These are phyloP conservation scores for Sarocladiaceae sp. DNA, from an alignment of 2,329 filamentous ascomycete genomes.

Conservation along the genomic window DNA sequence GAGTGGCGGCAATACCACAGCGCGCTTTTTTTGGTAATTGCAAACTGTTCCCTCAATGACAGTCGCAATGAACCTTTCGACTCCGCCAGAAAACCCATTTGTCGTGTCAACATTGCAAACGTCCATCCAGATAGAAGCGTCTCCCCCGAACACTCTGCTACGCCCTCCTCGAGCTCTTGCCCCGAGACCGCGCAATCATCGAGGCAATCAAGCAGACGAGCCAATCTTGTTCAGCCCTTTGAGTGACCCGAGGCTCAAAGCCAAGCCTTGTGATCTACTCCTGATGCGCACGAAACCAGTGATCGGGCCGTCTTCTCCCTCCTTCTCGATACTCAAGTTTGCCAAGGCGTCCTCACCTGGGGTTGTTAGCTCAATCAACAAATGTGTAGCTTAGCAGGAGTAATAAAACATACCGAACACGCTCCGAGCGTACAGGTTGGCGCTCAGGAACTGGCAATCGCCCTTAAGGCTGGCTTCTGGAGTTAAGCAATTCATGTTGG, in stretches of 20 bases:
- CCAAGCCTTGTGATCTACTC: conserved; percentile 91
- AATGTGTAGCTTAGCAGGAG: conserved; percentile 9
- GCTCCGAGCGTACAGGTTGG: conserved; percentile 91
- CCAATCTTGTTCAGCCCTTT: conserved; percentile 88
- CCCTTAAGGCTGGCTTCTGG: conserved; percentile 95
- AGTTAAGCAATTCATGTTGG: conserved; percentile 97
- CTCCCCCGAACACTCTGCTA: neutral
- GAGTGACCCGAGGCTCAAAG: conserved; percentile 84
- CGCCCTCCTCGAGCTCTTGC: neutral
- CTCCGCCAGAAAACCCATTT: conserved; percentile 2
- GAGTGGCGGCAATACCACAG: neutral
- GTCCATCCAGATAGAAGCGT: conserved; percentile 1
- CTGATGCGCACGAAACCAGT: conserved; percentile 97
- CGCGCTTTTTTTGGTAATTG: conserved; percentile 1
- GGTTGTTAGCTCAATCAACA: conserved; percentile 17
- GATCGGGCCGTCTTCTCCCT: conserved; percentile 89
- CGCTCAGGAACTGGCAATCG: conserved; percentile 95
- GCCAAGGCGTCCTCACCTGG: conserved; percentile 95
- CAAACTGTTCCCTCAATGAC: neutral
- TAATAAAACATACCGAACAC: conserved; percentile 77
- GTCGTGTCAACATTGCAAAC: conserved; percentile 8
- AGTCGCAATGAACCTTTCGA: neutral
- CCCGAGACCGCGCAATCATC: neutral
- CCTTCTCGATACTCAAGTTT: conserved; percentile 96
- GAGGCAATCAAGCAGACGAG: conserved; percentile 20